Evolutionary conservation across 2,329 filamentous ascomycete species (phyloP).

Genomic region (Aspergillus sp.): DNA sequence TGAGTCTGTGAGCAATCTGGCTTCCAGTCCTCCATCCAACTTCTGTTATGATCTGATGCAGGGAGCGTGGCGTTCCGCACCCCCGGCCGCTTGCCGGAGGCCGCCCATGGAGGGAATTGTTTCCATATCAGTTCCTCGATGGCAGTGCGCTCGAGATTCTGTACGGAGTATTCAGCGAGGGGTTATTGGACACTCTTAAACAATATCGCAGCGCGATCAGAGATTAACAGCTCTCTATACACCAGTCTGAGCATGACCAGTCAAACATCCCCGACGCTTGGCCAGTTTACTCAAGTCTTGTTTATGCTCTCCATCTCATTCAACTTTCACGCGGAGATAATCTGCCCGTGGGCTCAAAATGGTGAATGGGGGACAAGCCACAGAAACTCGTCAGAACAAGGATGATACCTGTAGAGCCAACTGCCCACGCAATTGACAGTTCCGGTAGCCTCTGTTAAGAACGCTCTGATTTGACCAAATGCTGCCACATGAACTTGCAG

Average conservation of each 20-base stretch:
- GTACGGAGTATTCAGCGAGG: not conserved
- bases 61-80: slow-evolving; percentile 29
- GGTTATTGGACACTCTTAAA: not conserved
- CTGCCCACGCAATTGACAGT: slow-evolving; percentile 5
- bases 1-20: slow-evolving; percentile 19
- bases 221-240: not conserved
- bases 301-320: not conserved
- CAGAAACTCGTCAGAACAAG: slow-evolving; percentile 1
- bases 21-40: slow-evolving; percentile 14
- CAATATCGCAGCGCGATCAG: not conserved
- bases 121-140: slow-evolving; percentile 15
- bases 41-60: slow-evolving; percentile 29
- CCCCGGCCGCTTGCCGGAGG: slow-evolving; percentile 21
- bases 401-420: not conserved
- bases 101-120: slow-evolving; percentile 16
- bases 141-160: not conserved
- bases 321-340: not conserved
- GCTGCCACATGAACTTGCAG: slow-evolving; percentile 3
- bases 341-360: not conserved
- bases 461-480: slow-evolving; percentile 4
- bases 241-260: not conserved
- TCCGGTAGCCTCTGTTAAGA: not conserved
- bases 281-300: not conserved
- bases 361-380: slow-evolving; percentile 5
- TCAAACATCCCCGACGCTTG: not conserved